Base-by-base conservation (phyloP, 805 yeast genomes). In the Metschnikowia amazonensis region DNA sequence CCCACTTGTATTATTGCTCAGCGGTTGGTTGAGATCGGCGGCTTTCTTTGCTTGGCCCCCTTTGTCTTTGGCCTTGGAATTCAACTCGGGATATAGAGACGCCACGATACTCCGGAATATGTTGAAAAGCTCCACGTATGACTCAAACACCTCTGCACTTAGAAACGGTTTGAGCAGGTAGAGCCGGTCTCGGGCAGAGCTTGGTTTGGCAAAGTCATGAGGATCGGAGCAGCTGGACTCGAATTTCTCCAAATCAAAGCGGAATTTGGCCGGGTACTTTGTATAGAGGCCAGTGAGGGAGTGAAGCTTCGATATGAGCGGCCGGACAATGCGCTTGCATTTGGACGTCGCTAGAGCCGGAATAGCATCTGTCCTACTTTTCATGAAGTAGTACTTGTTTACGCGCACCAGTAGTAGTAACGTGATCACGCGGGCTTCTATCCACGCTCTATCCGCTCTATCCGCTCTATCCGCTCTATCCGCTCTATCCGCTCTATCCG, bases 281-380 rank as follows among this genome's bases (percentile, higher is more conserved):
- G 48, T 40, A 33, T 52, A 53, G 16, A 58, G 41, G 36, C 65
- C 67, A 21, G 65, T 63, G 32, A 70, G 58, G 3, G 58, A 49
- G 48, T 68, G 73, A 34, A 69, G 58, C 46, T 67, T 67, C 24
- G 72, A 54, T 4, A 67, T 47, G 16, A 70, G 55, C 18, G 75
- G 75, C 13, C 75, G 60, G 7, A 63, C 58, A 1, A 64, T 49
- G 33, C 74, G 53, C 49, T 65, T 67, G 53, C 69, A 66, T 39
- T 62, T 58, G 14, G 64, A 44, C 13, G 56, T 46, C 24, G 56
- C 38, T 21, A 55, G 50, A n/a, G 40, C 14, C 13, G 42, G 49
- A 6, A 16, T 13, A 21, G 14, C 18, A 20, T 28, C 43, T 18
- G 28, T 16, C 31, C 38, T 27, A 10, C 33, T 21, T 37, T 37